Evolutionary conservation across 176 grass and related monocot genomes (phyloP).

Genomic region (Cymbopogon citratus): DNA sequence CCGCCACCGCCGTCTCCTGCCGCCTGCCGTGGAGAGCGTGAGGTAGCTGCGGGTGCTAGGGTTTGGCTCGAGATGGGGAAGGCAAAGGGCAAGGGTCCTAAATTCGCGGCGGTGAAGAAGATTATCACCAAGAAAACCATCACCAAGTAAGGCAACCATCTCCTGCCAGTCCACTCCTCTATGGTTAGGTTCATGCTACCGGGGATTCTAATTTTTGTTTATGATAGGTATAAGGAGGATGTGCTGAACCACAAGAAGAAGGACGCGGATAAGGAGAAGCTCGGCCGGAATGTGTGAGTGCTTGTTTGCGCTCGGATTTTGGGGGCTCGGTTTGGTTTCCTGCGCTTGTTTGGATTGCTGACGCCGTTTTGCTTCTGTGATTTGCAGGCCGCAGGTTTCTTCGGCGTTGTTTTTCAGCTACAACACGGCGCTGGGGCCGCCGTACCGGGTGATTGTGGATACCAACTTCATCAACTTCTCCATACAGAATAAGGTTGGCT

Average conservation of each 20-base stretch:
- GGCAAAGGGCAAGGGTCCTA: slow-evolving; percentile 59
- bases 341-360: not conserved
- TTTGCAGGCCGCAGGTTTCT: slow-evolving; percentile 49
- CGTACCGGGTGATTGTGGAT: slow-evolving; percentile 90
- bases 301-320: not conserved
- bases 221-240: slow-evolving; percentile 56
- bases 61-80: slow-evolving; percentile 41
- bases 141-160: slow-evolving; percentile 47
- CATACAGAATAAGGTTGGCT: slow-evolving; percentile 79
- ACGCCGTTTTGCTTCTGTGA: not conserved
- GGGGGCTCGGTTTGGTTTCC: not conserved
- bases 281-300: slow-evolving; percentile 76
- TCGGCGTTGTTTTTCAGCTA: slow-evolving; percentile 89
- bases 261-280: slow-evolving; percentile 60
- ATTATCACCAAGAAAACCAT: slow-evolving; percentile 82
- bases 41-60: not conserved
- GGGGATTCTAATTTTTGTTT: not conserved
- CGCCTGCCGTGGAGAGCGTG: not conserved
- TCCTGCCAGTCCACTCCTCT: not conserved
- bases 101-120: slow-evolving; percentile 73
- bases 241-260: slow-evolving; percentile 82
- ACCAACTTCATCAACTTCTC: slow-evolving; percentile 99
- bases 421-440: slow-evolving; percentile 76
- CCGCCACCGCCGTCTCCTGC: not conserved
- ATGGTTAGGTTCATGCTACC: not conserved